phyloP scores from a whole-genome alignment of 352 stramenopile species.

The Globisporangium nodosum region DNA sequence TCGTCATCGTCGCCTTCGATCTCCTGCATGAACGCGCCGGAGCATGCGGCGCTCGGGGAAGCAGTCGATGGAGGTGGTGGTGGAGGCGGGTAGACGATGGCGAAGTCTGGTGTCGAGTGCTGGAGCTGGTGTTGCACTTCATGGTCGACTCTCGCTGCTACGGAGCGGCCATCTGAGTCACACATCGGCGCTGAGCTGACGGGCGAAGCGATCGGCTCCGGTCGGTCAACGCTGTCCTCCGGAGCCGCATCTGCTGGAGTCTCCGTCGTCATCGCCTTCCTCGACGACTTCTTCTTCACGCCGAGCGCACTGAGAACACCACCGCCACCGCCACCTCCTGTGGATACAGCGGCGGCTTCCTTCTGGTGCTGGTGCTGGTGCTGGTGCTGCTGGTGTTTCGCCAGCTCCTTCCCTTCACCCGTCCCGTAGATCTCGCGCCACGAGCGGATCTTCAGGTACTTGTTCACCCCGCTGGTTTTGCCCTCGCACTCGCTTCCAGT shows the following conservation, averaged over 20 bases:
- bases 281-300: constrained; percentile 8
- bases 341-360: background rate
- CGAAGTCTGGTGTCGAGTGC: background rate
- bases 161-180: background rate
- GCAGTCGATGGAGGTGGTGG: constrained; percentile 10
- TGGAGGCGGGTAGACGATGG: constrained; percentile 3
- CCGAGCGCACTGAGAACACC: constrained; percentile 5
- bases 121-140: background rate
- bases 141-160: background rate
- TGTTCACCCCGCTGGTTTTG: constrained; percentile 9
- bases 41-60: background rate
- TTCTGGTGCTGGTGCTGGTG: constrained; percentile 17
- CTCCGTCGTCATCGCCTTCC: constrained; percentile 12
- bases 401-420: constrained; percentile 50
- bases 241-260: background rate
- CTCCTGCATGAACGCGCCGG: constrained; percentile 61
- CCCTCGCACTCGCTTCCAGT: constrained; percentile 1
- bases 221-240: background rate
- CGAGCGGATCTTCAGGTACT: constrained; percentile 53
- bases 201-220: background rate
- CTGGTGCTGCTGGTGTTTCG: constrained; percentile 17
- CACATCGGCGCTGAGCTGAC: no score
- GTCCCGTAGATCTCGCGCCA: constrained; percentile 63
- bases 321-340: background rate
- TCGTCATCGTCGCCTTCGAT: constrained; percentile 47